Base-by-base conservation (phyloP, 306 rosid species). In the Chamaecrista fasciculata region DNA sequence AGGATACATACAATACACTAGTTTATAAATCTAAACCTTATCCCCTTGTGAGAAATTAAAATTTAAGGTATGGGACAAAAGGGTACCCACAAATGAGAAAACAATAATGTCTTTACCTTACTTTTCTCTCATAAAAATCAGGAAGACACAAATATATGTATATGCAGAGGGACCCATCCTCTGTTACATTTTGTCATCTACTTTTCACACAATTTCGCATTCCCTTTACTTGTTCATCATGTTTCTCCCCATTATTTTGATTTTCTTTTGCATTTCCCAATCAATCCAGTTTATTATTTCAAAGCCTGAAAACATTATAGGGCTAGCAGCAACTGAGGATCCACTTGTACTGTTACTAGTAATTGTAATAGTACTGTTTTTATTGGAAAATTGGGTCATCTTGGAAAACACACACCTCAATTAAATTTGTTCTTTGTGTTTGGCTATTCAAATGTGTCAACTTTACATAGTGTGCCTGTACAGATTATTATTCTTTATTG, bases 361-460 rank as follows among this genome's bases (percentile, higher is more conserved):
- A 3, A 34, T 1, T 34, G 7, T n/a, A 3, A n/a, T n/a, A 43
- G 26, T 15, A 70, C 80, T 75, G 63, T 62, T 58, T 49, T 16
- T 73, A 63, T 69, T 81, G 79, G 79, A 64, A 73, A 72, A 47
- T 73, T 73, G 72, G 71, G 77, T 77, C 79, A 77, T 69, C 82
- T 65, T 52, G 21, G 34, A 47, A 55, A 65, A 73, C 16, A 44
- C 66, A 52, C 4, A 33, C 4, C 5, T 2, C 5, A 29, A 5
- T 2, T 29, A 29, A 5, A 2, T 29, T 53, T 36, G 48, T 39
- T 68, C 24, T 28, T 29, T 4, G 23, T 8, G 48, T 42, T 62
- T 73, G 25, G 33, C 55, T 52, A 50, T 44, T 53, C 61, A n/a
- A 43, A n/a, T 36, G 28, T 36, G 21, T 47, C 67, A 76, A 66